phyloP scores from a whole-genome alignment of 495 filamentous ascomycete species.

The Penicillium desertorum region DNA sequence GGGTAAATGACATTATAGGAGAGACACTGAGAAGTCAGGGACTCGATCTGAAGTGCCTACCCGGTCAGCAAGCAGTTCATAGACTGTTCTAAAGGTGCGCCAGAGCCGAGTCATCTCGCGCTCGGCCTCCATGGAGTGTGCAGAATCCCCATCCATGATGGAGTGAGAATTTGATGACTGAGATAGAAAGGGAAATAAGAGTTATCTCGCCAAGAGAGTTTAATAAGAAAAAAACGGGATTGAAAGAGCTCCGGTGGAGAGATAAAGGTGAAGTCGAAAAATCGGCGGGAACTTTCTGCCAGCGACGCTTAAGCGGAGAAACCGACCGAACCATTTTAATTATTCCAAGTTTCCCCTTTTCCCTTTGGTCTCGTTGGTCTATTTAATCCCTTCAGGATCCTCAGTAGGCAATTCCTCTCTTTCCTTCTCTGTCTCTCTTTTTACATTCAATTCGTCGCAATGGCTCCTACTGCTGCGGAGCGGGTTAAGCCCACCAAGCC shows the following conservation, averaged over 20 bases:
- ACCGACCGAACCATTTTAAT: conserved; percentile 33
- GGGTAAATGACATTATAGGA: background rate
- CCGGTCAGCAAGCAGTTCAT: conserved; percentile 83
- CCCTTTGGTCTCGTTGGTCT: conserved; percentile 19
- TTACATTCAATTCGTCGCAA: conserved; percentile 26
- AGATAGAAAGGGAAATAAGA: background rate
- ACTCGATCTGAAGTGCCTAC: conserved; percentile 45
- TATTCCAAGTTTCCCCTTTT: conserved; percentile 30
- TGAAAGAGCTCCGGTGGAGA: conserved; percentile 11
- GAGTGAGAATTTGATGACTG: conserved; percentile 3
- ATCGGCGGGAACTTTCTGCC: conserved; percentile 40
- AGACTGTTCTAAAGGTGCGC: conserved; percentile 83
- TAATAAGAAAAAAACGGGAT: conserved; percentile 11
- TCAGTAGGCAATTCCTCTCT: conserved; percentile 6
- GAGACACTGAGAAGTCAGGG: background rate
- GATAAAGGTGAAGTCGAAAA: conserved; percentile 31
- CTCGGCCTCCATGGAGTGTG: conserved; percentile 55
- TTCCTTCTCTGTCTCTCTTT: conserved; percentile 15
- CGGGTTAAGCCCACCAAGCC: conserved; percentile 57
- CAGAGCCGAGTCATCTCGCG: conserved; percentile 72
- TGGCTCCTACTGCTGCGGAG: conserved; percentile 48
- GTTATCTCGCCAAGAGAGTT: background rate
- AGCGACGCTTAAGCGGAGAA: conserved; percentile 33
- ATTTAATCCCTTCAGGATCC: conserved; percentile 15
- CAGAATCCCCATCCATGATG: conserved; percentile 56